Percentiles rank a stretch among this genome's conserved stretches.
Evolutionary conservation across 1,139 yeast genomes (phyloP).

Genomic region (Hyphopichia wangnamkhiaoensis): DNA sequence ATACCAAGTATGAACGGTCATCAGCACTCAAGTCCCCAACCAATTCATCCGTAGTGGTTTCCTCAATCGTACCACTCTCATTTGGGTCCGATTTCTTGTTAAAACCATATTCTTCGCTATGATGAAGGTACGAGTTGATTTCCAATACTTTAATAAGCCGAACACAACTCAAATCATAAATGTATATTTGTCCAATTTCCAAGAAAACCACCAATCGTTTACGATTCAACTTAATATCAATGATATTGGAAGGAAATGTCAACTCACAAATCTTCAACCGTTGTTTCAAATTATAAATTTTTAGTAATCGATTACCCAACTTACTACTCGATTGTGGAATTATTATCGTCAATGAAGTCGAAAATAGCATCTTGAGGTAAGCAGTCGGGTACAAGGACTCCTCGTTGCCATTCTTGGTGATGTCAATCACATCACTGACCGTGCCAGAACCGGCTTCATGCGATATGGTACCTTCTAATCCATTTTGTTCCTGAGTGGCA

Average conservation of each 20-base stretch:
- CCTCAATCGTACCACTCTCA: too few relatives aligned
- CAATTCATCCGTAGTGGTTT: too few relatives aligned
- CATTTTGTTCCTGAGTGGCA: conserved; percentile 9
- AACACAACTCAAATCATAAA: conserved; percentile 75
- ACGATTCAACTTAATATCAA: conserved; percentile 65
- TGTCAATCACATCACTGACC: conserved; percentile 4
- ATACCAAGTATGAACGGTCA: conserved; percentile 50
- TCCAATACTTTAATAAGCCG: conserved; percentile 66
- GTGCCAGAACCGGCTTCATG: conserved; percentile 3
- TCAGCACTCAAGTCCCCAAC: conserved; percentile 52
- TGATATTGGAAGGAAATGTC: conserved; percentile 62
- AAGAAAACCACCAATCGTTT: conserved; percentile 63
- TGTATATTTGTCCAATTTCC: conserved; percentile 61
- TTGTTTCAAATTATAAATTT: conserved; percentile 68
- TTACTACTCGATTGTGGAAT: conserved; percentile 50
- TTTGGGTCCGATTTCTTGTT: conserved; percentile 1
- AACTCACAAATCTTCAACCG: conserved; percentile 69
- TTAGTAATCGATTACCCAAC: conserved; percentile 50
- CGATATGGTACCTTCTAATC: conserved; percentile 28
- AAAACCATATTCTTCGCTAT: too few relatives aligned
- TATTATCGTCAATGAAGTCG: conserved; percentile 67
- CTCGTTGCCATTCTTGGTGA: conserved; percentile 5
- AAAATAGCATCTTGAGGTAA: conserved; percentile 62
- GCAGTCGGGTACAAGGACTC: conserved; percentile 28
- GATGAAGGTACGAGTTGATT: conserved; percentile 25